phyloP scores from a whole-genome alignment of 2,329 filamentous ascomycete genomes.

The Calonectria fujianensis region DNA sequence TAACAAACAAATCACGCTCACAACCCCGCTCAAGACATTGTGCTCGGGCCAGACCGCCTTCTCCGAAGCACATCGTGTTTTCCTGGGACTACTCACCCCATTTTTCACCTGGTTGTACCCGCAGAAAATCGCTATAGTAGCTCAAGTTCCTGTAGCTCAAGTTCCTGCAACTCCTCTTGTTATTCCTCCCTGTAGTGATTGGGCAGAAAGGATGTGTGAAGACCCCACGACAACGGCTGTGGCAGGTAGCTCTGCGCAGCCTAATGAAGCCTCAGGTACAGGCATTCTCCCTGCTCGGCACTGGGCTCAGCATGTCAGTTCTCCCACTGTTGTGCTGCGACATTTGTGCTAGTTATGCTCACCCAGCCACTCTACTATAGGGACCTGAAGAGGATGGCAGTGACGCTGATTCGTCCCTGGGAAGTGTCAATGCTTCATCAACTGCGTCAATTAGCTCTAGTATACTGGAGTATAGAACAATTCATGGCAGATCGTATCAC shows the following conservation, averaged over 20 bases:
- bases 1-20: neutral
- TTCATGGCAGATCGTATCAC: constrained; percentile 6
- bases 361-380: neutral
- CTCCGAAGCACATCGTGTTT: neutral
- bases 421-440: neutral
- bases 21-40: neutral
- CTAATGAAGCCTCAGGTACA: neutral
- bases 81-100: neutral
- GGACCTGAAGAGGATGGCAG: neutral
- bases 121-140: neutral
- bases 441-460: constrained; percentile 17
- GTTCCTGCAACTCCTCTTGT: neutral
- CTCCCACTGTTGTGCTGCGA: too few species aligned
- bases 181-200: neutral
- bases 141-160: neutral
- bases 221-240: neutral
- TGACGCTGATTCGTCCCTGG: neutral
- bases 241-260: neutral
- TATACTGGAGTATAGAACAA: constrained; percentile 4
- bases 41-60: neutral
- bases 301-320: neutral
- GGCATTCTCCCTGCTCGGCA: neutral
- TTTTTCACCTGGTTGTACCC: neutral
- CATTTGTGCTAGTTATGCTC: neutral
- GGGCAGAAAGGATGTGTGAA: neutral